Evolutionary conservation across 139 green algal genomes (phyloP).

Genomic region (Edaphochlamys debaryana): DNA sequence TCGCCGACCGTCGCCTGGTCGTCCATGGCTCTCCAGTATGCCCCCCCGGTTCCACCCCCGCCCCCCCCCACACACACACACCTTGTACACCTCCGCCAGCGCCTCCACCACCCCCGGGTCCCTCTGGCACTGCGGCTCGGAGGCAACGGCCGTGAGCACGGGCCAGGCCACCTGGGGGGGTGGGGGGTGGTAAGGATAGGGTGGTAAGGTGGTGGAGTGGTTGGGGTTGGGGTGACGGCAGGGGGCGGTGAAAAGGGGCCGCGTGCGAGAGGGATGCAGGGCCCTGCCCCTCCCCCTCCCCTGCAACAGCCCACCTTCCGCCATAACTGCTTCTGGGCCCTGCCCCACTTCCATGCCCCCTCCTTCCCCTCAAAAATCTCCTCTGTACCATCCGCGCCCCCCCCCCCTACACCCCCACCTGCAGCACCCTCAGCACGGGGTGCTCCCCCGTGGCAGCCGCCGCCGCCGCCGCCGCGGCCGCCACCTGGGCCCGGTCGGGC

Average conservation of each 20-base stretch:
- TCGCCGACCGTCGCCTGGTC: too few relatives aligned
- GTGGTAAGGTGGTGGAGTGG: neutral
- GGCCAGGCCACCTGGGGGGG: slow-evolving; percentile 59
- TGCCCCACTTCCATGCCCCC: neutral
- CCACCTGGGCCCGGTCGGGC: neutral
- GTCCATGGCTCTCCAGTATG: too few relatives aligned
- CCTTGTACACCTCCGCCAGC: slow-evolving; percentile 66
- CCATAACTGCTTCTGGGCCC: too few relatives aligned
- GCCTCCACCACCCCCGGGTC: slow-evolving; percentile 53
- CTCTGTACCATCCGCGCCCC: too few relatives aligned
- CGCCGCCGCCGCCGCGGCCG: neutral
- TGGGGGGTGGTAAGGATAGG: neutral
- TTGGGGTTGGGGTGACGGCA: neutral
- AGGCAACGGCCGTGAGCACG: slow-evolving; percentile 52
- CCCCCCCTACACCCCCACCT: neutral
- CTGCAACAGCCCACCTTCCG: neutral
- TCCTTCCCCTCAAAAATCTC: too few relatives aligned
- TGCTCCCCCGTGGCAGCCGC: neutral
- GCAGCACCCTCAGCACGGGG: slow-evolving; percentile 2
- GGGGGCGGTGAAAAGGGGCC: neutral
- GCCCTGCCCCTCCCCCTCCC: neutral
- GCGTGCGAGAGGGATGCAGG: too few relatives aligned
- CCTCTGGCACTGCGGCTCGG: slow-evolving; percentile 46
- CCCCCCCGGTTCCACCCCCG: neutral
- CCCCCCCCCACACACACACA: neutral